Base-by-base conservation (phyloP, 352 stramenopile species). In the Globisporangium ultimum region DNA sequence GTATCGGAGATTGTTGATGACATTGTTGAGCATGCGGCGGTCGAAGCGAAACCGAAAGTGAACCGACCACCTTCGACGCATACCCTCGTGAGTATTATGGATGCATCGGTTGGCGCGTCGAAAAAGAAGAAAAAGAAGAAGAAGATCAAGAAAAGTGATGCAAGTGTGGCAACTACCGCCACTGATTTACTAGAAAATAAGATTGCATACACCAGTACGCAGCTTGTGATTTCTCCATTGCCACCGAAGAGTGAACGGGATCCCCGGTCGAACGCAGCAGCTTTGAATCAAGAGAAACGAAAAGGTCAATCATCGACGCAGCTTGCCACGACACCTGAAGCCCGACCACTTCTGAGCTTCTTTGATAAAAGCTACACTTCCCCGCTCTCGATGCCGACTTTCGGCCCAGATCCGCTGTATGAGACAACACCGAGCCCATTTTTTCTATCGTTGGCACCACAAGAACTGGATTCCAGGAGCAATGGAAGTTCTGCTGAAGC, bases 401-500 rank as follows among this genome's bases (percentile, higher is more conserved):
- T 85, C 59, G 67, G 72, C 14, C 63, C 75, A 6, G 68, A 84
- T 3, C 61, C 71, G 10, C 68, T 89, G 24, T 88, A 87, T 34
- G 70, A 72, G 6, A 46, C 62, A 13, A 65, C 72, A 10, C 58
- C 60, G 22, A 62, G 64, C 18, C 21, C 45, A 17, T 79, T 88
- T 51, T 93, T 83, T n/a, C 47, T 89, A 22, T 83, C 71, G 14
- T 65, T 89, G 51, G 64, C 67, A 11, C 64, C 70, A 38, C 62
- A 48, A 34, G 69, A 77, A 20, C 55, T 70, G 11, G 38, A 40
- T 24, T 21, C 4, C 40, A 24, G 47, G 55, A 45, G 14, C 56
- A 53, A 41, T 51, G n/a, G 41, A 51, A 42, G 45, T 32, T 24
- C 60, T 51, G 59, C 71, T 32, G 70, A 70, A 13, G 56, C 64